These are phyloP conservation scores for Yamadazyma buinensis DNA, from an alignment of 1,139 yeast species.

Conservation along the genomic window DNA sequence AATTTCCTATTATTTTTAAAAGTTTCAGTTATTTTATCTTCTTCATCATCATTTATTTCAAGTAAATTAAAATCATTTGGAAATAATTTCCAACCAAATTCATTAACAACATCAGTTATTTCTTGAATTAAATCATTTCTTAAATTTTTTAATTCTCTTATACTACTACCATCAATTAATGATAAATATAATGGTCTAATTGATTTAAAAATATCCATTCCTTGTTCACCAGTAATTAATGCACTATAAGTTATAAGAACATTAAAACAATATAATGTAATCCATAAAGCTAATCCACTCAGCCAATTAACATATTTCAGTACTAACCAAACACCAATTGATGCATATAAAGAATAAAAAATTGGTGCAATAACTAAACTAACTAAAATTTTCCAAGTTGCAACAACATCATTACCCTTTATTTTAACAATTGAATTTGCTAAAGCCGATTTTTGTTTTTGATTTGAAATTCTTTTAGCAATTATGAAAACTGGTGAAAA, in stretches of 20 bases:
- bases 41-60: slow-evolving; percentile 35
- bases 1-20: slow-evolving; percentile 28
- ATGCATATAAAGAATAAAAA: slow-evolving; percentile 74
- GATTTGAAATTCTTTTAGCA: slow-evolving; percentile 66
- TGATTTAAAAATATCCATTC: slow-evolving; percentile 82
- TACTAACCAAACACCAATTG: slow-evolving; percentile 55
- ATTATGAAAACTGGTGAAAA: slow-evolving; percentile 85
- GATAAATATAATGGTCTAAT: slow-evolving; percentile 79
- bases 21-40: slow-evolving; percentile 45
- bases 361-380: slow-evolving; percentile 88
- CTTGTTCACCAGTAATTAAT: slow-evolving; percentile 85
- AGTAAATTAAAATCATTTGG: slow-evolving; percentile 46
- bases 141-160: slow-evolving; percentile 44
- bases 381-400: slow-evolving; percentile 93
- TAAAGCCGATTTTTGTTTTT: slow-evolving; percentile 74
- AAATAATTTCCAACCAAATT: slow-evolving; percentile 43
- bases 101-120: slow-evolving; percentile 41
- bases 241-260: slow-evolving; percentile 84
- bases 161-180: slow-evolving; percentile 58
- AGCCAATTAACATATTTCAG: slow-evolving; percentile 1
- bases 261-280: slow-evolving; percentile 50
- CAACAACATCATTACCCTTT: slow-evolving; percentile 86
- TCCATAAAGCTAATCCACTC: slow-evolving; percentile 27
- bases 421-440: slow-evolving; percentile 89
- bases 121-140: slow-evolving; percentile 39